Evolutionary conservation across 306 rosid genomes (phyloP), one percentile per base, ranked within the genome.

Genomic region (Castanopsis chinensis): DNA sequence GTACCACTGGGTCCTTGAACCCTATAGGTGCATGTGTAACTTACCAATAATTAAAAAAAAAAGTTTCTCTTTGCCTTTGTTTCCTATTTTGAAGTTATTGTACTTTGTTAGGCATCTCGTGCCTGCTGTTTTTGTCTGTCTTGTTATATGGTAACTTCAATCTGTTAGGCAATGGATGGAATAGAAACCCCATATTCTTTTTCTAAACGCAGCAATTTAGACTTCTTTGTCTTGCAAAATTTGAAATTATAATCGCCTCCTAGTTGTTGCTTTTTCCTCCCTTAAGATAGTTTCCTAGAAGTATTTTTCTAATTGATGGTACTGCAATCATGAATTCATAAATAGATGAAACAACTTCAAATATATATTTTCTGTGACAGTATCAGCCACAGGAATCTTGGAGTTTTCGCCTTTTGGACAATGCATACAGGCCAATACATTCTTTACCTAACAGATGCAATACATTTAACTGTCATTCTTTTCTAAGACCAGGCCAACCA

Each of bases 401-500:
- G 88, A 86, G 89, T 61, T 55, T 79, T 64, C 78, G 32, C 64
- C 83, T 67, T 58, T 83, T 83, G 74, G 80, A 74, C 74, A 76
- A 49, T 78, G 73, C 84, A 75, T 78, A 84, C 84, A 85, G 77
- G 82, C 80, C 91, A 74, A 77, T 60, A 76, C 79, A 45, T 78
- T 79, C 76, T 63, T 69, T 89, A 61, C 83, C 94, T 72, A 75
- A 72, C 83, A 90, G 87, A 85, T 76, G 78, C 78, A 77, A 81
- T 76, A 79, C 84, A 71, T 86, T 92, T 76, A 90, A 87, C 83
- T 92, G 97, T 74, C 90, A 82, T 77, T 92, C 93, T 75, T 85
- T 81, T 82, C 68, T 84, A 59, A 77, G 80, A 59, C 73, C 96
- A n/a, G 76, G 89, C 74, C 86, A 70, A 80, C 84, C 83, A 37